Conservation (phyloP, 805 yeast genomes). For the Metschnikowia chrysomelidarum region DNA sequence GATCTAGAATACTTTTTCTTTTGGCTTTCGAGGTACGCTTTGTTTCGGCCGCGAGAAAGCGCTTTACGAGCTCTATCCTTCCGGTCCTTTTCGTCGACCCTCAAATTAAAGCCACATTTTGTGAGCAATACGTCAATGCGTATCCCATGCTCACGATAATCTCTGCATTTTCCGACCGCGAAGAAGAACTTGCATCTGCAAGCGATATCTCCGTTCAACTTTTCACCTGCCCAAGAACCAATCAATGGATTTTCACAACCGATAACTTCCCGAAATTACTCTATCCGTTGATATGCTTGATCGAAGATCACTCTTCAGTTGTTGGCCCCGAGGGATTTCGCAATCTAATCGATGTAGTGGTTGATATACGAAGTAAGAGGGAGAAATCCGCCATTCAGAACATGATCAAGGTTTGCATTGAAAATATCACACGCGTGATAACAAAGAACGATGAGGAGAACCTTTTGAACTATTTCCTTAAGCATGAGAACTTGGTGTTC, state of each 20-base stretch:
- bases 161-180: constrained; percentile 50
- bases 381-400: constrained; percentile 25
- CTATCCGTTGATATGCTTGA: constrained; percentile 44
- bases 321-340: constrained; percentile 36
- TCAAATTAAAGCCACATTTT: constrained; percentile 45
- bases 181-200: constrained; percentile 41
- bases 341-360: constrained; percentile 25
- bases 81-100: constrained; percentile 56
- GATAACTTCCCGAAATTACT: constrained; percentile 35
- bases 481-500: constrained; percentile 38
- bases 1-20: constrained; percentile 56
- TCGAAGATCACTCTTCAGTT: constrained; percentile 40
- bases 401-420: constrained; percentile 31
- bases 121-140: constrained; percentile 52
- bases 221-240: constrained; percentile 42
- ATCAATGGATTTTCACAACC: constrained; percentile 29
- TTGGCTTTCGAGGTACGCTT: constrained; percentile 59
- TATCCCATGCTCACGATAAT: constrained; percentile 50
- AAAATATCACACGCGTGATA: constrained; percentile 28
- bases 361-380: constrained; percentile 16
- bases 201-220: constrained; percentile 37
- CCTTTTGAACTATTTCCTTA: constrained; percentile 24
- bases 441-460: constrained; percentile 22
- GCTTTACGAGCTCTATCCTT: constrained; percentile 47
- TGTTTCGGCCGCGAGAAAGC: constrained; percentile 49